Evolutionary conservation across 2,329 filamentous ascomycete species (phyloP).

Genomic region (Cryphonectria naterciae): DNA sequence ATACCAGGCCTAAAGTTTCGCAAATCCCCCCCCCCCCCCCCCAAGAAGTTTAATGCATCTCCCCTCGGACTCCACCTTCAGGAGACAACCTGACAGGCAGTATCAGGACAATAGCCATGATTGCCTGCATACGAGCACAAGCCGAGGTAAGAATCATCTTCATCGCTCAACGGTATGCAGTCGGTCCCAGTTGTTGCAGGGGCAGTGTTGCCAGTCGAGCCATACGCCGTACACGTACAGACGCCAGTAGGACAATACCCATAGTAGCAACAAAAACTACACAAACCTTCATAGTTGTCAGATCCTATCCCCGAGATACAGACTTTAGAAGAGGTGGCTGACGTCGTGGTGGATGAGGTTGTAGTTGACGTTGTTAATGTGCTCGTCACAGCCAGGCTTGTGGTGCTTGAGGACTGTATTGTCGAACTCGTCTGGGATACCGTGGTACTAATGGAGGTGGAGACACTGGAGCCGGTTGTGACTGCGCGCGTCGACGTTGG

Average conservation of each 20-base stretch:
- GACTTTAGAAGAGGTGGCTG: slow-evolving; percentile 5
- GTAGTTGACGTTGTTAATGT: slow-evolving; percentile 1
- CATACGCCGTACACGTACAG: slow-evolving; percentile 5
- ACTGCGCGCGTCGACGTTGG: slow-evolving; percentile 33
- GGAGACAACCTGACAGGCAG: slow-evolving; percentile 21
- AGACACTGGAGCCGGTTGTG: slow-evolving; percentile 8
- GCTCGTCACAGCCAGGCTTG: slow-evolving; percentile 11
- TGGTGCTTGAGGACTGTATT: not conserved
- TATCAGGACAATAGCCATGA: slow-evolving; percentile 26
- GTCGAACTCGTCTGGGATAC: slow-evolving; percentile 22
- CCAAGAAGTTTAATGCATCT: too few species aligned
- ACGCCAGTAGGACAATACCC: slow-evolving; percentile 8
- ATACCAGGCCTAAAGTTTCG: too few species aligned
- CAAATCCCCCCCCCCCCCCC: too few species aligned
- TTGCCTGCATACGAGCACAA: slow-evolving; percentile 26
- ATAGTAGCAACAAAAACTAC: slow-evolving; percentile 13
- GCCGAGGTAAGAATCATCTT: slow-evolving; percentile 25
- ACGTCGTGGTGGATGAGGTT: not conserved
- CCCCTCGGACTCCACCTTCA: not conserved
- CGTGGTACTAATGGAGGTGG: not conserved
- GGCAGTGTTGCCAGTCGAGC: not conserved
- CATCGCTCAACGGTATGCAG: slow-evolving; percentile 11
- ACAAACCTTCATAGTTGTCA: slow-evolving; percentile 30
- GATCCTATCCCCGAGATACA: slow-evolving; percentile 26
- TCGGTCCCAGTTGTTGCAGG: slow-evolving; percentile 20